Evolutionary conservation across 2,329 filamentous ascomycete species (phyloP).

Genomic region (Keithomyces neogunnii): DNA sequence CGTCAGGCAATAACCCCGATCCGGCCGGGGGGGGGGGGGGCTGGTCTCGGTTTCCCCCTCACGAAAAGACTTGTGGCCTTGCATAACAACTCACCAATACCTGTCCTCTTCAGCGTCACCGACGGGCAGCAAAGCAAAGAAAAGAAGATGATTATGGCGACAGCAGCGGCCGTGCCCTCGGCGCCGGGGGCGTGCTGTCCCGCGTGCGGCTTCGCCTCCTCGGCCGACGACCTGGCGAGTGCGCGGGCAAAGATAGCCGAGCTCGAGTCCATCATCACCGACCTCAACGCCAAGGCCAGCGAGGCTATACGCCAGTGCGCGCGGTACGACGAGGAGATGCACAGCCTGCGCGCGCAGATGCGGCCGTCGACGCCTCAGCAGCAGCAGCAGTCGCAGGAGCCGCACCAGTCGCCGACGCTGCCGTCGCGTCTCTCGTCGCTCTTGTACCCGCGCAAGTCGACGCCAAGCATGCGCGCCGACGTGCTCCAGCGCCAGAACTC

Average conservation of each 20-base stretch:
- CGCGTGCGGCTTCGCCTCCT: constrained; percentile 37
- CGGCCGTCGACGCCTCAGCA: constrained; percentile 6
- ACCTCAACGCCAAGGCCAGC: constrained; percentile 63
- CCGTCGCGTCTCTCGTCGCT: constrained; percentile 36
- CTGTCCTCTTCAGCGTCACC: constrained; percentile 13
- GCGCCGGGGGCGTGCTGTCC: constrained; percentile 35
- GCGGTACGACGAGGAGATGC: constrained; percentile 48
- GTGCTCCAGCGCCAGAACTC: not conserved
- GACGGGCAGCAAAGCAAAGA: constrained; percentile 6
- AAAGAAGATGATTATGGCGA: constrained; percentile 11
- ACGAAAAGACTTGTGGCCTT: not conserved
- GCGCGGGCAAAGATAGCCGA: constrained; percentile 57
- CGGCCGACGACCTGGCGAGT: constrained; percentile 36
- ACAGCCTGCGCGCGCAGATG: constrained; percentile 5
- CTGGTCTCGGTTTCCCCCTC: no score
- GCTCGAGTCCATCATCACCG: constrained; percentile 60
- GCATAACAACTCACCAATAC: no score
- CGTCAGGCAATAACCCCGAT: not conserved
- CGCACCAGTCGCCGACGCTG: constrained; percentile 28
- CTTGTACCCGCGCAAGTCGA: constrained; percentile 37
- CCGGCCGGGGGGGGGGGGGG: not conserved
- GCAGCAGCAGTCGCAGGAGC: constrained; percentile 32
- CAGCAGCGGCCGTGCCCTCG: constrained; percentile 19
- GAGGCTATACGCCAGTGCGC: constrained; percentile 58
- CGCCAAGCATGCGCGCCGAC: constrained; percentile 12